Evolutionary conservation across 441 rosid genomes (phyloP), one percentile per base, ranked within the genome.

Genomic region (Erysimum cheiri): DNA sequence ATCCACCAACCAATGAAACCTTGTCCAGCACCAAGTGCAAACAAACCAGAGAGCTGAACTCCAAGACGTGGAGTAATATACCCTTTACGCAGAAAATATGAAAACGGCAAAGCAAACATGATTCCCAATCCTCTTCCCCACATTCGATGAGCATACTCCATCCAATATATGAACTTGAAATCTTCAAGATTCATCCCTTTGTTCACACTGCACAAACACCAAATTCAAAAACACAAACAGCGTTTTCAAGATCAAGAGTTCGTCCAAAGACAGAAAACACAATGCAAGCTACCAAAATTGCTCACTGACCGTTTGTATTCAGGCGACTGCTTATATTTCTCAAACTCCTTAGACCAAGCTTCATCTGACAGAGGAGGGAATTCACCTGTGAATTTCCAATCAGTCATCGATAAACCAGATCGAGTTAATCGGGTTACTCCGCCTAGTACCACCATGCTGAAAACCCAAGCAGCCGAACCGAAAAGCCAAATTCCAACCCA

Each of bases 1-100:
- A 94, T 92, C 98, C 97, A 92, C 97, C 97, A 95, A 76, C 98
- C 98, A 72, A 95, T 90, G 61, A 92, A 73, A 73, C 98, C 98
- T 87, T 90, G 98, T 54, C 96, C 98, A 78, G 97, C 97, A 78
- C 97, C 99, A 71, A 94, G 97, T 43, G 88, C 93, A 67, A 90
- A 94, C 48, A 86, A 84, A 70, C 81, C 85, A 64, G 94, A 90
- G 62, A 94, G 94, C 78, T 86, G 72, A 48, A 88, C 60, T 67
- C 97, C 99, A 72, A 94, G 97, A 60, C 85, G 80, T 64, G 88
- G 35, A 48, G 96, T 88, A 72, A 94, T 85, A 81, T 88, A 94
- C 67, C 98, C 88, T 83, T 88, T 90, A 19, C 90, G 88, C 67
- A 95, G 82, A 77, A 95, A 95, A 83, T 78, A 90, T 0, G 99